Evolutionary conservation across 352 stramenopile species (phyloP).

Genomic region (Peronospora belbahrii): DNA sequence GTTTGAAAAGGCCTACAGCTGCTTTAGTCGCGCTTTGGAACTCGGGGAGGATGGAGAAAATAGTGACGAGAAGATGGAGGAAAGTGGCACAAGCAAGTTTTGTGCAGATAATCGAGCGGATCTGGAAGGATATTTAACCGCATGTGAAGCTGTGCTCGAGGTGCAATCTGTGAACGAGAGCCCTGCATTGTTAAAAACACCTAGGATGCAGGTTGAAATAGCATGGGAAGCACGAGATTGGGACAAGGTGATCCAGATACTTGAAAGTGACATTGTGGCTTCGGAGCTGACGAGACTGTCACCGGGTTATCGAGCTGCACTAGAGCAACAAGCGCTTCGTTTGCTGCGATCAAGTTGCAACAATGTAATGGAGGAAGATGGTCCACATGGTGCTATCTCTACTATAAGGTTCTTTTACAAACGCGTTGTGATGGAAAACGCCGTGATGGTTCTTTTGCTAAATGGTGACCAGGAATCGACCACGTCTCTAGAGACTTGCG

Average conservation of each 20-base stretch:
- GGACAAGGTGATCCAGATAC: slow-evolving; percentile 37
- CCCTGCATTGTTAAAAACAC: slow-evolving; percentile 24
- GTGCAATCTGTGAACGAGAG: slow-evolving; percentile 31
- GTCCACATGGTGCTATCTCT: slow-evolving; percentile 11
- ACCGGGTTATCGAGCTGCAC: slow-evolving; percentile 25
- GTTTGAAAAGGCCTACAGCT: slow-evolving; percentile 70
- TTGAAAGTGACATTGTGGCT: slow-evolving; percentile 38
- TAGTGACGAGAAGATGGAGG: slow-evolving; percentile 11
- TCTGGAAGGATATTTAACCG: slow-evolving; percentile 64
- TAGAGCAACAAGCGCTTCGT: slow-evolving; percentile 47
- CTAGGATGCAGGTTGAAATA: slow-evolving; percentile 35
- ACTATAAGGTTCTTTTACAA: slow-evolving; percentile 47
- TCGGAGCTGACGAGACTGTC: slow-evolving; percentile 29
- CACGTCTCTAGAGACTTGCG: slow-evolving; percentile 26
- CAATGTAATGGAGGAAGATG: slow-evolving; percentile 18
- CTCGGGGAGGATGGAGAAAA: slow-evolving; percentile 37
- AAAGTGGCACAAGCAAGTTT: slow-evolving; percentile 8
- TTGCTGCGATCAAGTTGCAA: slow-evolving; percentile 31
- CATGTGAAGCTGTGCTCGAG: slow-evolving; percentile 59
- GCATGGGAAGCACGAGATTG: slow-evolving; percentile 44
- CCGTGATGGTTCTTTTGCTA: slow-evolving; percentile 25
- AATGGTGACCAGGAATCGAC: slow-evolving; percentile 12
- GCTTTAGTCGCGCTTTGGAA: slow-evolving; percentile 54
- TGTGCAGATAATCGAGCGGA: slow-evolving; percentile 22
- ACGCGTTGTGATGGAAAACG: slow-evolving; percentile 41